These are phyloP conservation scores for Venturia asperata DNA, from an alignment of 2,329 filamentous ascomycete genomes.

Conservation along the genomic window DNA sequence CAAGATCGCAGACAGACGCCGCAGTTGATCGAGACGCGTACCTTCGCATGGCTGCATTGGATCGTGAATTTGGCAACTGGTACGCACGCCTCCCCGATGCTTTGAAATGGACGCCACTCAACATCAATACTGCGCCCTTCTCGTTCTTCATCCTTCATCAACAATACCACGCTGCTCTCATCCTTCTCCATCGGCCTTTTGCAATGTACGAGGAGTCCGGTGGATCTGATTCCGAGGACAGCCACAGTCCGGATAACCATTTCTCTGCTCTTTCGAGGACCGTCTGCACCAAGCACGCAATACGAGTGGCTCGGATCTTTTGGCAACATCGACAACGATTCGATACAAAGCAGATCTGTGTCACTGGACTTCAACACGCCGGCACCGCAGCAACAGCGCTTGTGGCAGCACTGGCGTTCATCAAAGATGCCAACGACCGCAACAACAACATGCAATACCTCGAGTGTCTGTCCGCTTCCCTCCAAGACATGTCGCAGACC, in stretches of 20 bases:
- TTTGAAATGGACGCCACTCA: slow-evolving; percentile 31
- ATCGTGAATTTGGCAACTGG: slow-evolving; percentile 50
- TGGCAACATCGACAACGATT: slow-evolving; percentile 50
- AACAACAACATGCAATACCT: slow-evolving; percentile 44
- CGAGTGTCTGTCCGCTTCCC: slow-evolving; percentile 45
- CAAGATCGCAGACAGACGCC: slow-evolving; percentile 28
- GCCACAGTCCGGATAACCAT: slow-evolving; percentile 34
- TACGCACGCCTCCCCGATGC: slow-evolving; percentile 46
- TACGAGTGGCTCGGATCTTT: slow-evolving; percentile 47
- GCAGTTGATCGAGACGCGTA: slow-evolving; percentile 43
- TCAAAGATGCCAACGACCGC: slow-evolving; percentile 34
- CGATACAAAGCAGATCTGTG: slow-evolving; percentile 45
- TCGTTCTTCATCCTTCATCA: slow-evolving; percentile 49
- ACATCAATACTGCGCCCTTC: slow-evolving; percentile 32
- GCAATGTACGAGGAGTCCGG: slow-evolving; percentile 43
- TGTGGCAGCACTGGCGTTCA: slow-evolving; percentile 41
- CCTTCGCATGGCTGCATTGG: slow-evolving; percentile 44
- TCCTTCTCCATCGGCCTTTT: slow-evolving; percentile 48
- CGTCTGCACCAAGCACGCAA: slow-evolving; percentile 50
- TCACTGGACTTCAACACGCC: slow-evolving; percentile 48
- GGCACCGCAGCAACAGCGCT: slow-evolving; percentile 50
- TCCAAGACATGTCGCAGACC: slow-evolving; percentile 47
- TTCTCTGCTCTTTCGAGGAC: slow-evolving; percentile 44
- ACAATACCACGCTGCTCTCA: slow-evolving; percentile 49
- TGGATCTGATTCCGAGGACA: slow-evolving; percentile 31